Conservation (phyloP, 139 green algal genomes). For the Micractinium conductrix region DNA sequence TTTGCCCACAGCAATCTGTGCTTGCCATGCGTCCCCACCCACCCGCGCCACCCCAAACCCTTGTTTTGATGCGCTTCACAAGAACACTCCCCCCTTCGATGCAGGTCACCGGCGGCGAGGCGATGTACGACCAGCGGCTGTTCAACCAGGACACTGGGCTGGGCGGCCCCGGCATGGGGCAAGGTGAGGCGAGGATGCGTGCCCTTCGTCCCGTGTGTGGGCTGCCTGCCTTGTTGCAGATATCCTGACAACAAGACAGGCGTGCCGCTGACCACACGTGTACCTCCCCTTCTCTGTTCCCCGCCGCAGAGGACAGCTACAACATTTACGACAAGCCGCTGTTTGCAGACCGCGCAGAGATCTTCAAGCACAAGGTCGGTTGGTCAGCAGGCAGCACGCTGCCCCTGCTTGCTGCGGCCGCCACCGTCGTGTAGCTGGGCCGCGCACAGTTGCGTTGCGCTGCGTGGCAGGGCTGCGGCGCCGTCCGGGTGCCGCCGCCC, state of each 20-base stretch:
- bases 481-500: neutral
- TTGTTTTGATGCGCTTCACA: neutral
- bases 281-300: too few relatives aligned
- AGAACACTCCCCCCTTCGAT: neutral
- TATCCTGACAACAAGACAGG: too few relatives aligned
- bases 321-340: slow-evolving; percentile 97
- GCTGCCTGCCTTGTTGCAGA: too few relatives aligned
- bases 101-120: slow-evolving; percentile 73
- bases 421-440: neutral
- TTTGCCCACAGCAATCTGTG: too few relatives aligned
- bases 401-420: neutral
- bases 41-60: neutral
- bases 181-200: too few relatives aligned
- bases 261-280: too few relatives aligned
- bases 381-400: too few relatives aligned
- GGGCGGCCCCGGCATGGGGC: slow-evolving; percentile 74
- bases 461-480: too few relatives aligned
- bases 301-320: slow-evolving; percentile 93
- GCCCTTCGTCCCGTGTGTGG: too few relatives aligned
- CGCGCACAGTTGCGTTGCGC: neutral
- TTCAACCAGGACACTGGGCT: slow-evolving; percentile 96
- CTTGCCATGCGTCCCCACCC: too few relatives aligned
- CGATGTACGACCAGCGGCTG: slow-evolving; percentile 96
- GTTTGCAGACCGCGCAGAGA: slow-evolving; percentile 82
- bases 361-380: slow-evolving; percentile 70